phyloP scores from a whole-genome alignment of 2,329 filamentous ascomycete species.

The Phialophora chinensis region DNA sequence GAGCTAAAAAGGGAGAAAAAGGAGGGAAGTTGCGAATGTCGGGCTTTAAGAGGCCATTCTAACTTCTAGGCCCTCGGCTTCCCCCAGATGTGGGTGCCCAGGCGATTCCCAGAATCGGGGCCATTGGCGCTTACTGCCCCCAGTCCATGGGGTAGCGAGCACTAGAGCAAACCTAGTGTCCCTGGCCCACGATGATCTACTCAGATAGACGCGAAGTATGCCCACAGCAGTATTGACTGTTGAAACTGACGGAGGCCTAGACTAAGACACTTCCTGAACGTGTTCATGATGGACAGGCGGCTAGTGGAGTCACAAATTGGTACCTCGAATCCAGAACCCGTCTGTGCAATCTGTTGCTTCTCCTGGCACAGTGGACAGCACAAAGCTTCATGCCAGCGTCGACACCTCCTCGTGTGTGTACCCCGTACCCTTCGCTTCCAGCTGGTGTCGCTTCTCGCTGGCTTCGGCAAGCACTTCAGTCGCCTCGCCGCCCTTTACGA shows the following conservation, averaged over 20 bases:
- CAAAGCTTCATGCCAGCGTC: neutral
- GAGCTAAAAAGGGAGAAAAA: too few relatives aligned
- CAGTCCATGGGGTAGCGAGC: neutral
- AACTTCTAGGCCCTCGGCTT: neutral
- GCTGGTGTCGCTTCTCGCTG: conserved; percentile 6
- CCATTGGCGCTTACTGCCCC: too few relatives aligned
- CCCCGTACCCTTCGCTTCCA: neutral
- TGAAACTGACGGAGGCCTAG: too few relatives aligned
- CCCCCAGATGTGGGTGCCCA: neutral
- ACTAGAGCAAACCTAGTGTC: neutral
- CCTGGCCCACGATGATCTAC: neutral
- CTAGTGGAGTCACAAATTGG: too few relatives aligned
- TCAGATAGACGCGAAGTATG: neutral
- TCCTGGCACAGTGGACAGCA: too few relatives aligned
- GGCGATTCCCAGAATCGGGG: neutral
- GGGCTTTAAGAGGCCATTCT: too few relatives aligned
- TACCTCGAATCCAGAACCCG: too few relatives aligned
- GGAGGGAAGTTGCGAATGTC: too few relatives aligned
- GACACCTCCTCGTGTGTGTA: conserved; percentile 5
- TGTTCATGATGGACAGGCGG: too few relatives aligned
- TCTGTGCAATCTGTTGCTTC: too few relatives aligned
- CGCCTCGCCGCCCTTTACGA: conserved; percentile 2
- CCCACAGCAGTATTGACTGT: too few relatives aligned
- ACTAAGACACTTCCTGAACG: too few relatives aligned
- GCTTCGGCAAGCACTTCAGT: conserved; percentile 3